A percentile compares a stretch with the other conserved stretches of the same genome.
These are phyloP conservation scores for Spinacia oleracea DNA, from an alignment of 179 eudicot genomes.

Conservation along the genomic window DNA sequence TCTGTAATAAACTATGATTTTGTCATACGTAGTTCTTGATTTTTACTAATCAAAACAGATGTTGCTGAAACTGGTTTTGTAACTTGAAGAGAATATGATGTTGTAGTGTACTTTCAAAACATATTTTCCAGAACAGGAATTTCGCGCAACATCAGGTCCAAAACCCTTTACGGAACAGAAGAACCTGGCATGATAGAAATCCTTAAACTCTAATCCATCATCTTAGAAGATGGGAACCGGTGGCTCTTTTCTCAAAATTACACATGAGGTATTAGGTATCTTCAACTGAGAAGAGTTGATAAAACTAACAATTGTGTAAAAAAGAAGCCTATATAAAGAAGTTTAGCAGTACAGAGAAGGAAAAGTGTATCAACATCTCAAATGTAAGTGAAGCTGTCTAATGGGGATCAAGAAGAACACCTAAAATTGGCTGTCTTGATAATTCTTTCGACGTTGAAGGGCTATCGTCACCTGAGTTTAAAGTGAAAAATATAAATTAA, in stretches of 20 bases:
- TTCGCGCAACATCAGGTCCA: too few species aligned
- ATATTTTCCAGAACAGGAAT: too few species aligned
- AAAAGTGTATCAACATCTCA: not conserved
- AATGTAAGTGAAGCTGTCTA: not conserved
- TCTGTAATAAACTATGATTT: too few species aligned
- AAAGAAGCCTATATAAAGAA: not conserved
- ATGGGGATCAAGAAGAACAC: constrained; percentile 32
- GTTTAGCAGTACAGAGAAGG: not conserved
- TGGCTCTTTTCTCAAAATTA: not conserved
- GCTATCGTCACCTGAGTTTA: constrained; percentile 30
- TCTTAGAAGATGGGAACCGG: too few species aligned
- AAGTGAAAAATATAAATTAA: not conserved
- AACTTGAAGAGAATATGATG: too few species aligned
- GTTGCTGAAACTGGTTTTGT: too few species aligned
- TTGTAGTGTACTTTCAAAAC: too few species aligned
- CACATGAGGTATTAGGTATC: not conserved
- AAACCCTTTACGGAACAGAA: too few species aligned
- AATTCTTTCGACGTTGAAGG: constrained; percentile 19
- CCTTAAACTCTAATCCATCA: too few species aligned
- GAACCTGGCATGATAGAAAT: too few species aligned
- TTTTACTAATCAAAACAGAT: too few species aligned
- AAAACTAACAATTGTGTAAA: not conserved
- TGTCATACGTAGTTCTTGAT: too few species aligned
- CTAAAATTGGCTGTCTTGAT: constrained; percentile 30
- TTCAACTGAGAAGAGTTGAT: not conserved